Conservation (phyloP, 2,329 filamentous ascomycete genomes). For the Albophoma yamanashiensis region DNA sequence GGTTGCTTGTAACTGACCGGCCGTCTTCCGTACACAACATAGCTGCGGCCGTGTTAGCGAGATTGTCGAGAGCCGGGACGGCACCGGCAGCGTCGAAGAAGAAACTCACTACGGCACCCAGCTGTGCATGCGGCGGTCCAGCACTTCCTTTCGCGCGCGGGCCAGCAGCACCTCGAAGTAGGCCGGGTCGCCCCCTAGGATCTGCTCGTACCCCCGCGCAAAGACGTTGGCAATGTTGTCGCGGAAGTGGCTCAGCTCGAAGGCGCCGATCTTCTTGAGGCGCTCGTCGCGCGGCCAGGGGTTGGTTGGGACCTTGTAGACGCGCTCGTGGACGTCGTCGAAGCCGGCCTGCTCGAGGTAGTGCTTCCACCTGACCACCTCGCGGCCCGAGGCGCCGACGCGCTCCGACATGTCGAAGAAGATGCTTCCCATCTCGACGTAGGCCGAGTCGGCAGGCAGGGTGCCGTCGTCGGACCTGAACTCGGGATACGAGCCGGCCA, state of each 20-base stretch:
- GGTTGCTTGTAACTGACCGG: not conserved
- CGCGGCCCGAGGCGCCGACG: constrained; percentile 9
- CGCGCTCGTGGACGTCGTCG: constrained; percentile 15
- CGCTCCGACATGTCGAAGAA: constrained; percentile 12
- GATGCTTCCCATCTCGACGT: constrained; percentile 11
- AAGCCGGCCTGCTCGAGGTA: constrained; percentile 19
- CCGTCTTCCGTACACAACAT: not conserved
- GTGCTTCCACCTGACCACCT: constrained; percentile 11
- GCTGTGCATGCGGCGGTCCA: constrained; percentile 12
- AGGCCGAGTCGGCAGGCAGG: constrained; percentile 10
- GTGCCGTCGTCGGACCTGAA: constrained; percentile 16
- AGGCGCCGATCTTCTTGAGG: constrained; percentile 17
- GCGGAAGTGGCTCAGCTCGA: constrained; percentile 13
- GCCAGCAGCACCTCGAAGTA: constrained; percentile 12
- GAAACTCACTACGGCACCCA: constrained; percentile 12
- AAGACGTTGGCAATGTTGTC: constrained; percentile 11
- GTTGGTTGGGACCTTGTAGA: constrained; percentile 18
- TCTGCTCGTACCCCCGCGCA: constrained; percentile 12
- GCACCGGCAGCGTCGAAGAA: not conserved
- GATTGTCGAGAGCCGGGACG: not conserved
- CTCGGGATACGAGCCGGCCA: constrained; percentile 11
- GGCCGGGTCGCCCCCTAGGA: constrained; percentile 9
- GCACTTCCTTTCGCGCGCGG: constrained; percentile 9
- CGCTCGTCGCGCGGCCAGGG: constrained; percentile 18
- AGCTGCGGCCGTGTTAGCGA: not conserved